Conservation (phyloP, 106 monocot species). For the Amphibolis antarctica region DNA sequence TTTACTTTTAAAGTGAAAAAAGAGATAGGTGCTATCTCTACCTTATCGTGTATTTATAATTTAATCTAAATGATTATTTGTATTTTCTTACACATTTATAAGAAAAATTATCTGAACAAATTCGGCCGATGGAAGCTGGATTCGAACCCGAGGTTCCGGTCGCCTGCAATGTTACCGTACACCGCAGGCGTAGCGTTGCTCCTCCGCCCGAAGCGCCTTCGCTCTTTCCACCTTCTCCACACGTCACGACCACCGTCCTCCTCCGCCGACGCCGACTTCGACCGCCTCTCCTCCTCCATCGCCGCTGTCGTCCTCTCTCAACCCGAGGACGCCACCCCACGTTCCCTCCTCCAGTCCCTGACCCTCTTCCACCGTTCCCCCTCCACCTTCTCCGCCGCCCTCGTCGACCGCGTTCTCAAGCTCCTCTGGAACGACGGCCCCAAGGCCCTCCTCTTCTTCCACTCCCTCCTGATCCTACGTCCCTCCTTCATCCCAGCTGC, state of each 20-base stretch:
- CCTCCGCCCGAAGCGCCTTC: background rate
- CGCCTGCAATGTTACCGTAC: background rate
- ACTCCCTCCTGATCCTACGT: conserved; percentile 33
- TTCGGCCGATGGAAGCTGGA: too few relatives aligned
- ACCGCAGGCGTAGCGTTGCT: background rate
- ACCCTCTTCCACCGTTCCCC: conserved; percentile 10
- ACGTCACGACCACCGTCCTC: background rate
- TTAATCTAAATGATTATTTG: too few relatives aligned
- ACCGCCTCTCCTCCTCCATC: conserved; percentile 6
- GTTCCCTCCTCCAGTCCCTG: conserved; percentile 9
- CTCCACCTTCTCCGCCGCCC: conserved; percentile 10
- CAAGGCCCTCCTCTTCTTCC: conserved; percentile 57
- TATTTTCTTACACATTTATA: too few relatives aligned
- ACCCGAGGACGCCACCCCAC: conserved; percentile 7
- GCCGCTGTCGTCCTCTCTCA: conserved; percentile 27
- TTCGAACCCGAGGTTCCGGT: too few relatives aligned
- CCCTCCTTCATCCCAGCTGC: conserved; percentile 23
- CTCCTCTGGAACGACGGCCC: conserved; percentile 63
- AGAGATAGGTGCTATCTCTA: too few relatives aligned
- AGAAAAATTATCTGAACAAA: too few relatives aligned
- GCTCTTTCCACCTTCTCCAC: background rate
- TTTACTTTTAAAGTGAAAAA: too few relatives aligned
- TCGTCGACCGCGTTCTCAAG: conserved; percentile 50
- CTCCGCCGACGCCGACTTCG: background rate
- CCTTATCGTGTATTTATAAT: too few relatives aligned